phyloP scores from a whole-genome alignment of 768 basidiomycete species.

The Dentipellis sp. region DNA sequence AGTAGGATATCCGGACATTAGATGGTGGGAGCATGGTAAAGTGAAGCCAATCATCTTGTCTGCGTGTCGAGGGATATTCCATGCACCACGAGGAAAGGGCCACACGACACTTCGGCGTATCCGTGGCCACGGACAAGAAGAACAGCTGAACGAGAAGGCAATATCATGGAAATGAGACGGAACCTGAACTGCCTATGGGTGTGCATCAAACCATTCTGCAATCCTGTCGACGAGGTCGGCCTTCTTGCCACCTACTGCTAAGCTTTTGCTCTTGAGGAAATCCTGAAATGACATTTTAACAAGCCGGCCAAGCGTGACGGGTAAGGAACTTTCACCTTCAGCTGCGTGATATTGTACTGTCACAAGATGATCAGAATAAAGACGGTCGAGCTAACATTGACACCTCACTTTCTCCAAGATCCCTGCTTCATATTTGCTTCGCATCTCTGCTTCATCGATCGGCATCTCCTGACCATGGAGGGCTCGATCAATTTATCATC shows the following conservation, averaged over 20 bases:
- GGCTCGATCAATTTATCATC: neutral
- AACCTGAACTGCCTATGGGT: constrained; percentile 9
- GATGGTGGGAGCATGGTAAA: too few species aligned
- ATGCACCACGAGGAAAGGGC: too few species aligned
- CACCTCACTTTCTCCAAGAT: constrained; percentile 54
- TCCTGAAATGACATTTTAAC: constrained; percentile 33
- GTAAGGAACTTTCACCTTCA: constrained; percentile 45
- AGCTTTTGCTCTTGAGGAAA: constrained; percentile 63
- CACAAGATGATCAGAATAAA: neutral
- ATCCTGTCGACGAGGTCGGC: constrained; percentile 62
- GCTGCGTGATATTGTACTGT: constrained; percentile 69
- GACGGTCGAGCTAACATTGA: neutral
- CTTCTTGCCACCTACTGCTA: constrained; percentile 59
- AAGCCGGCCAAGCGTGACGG: constrained; percentile 5
- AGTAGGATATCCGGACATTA: too few species aligned
- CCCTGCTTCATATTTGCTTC: constrained; percentile 52
- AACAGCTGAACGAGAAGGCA: too few species aligned
- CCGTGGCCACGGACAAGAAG: too few species aligned
- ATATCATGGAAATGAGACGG: too few species aligned
- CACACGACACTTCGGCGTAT: too few species aligned
- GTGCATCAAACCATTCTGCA: constrained; percentile 46
- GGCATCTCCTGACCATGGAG: constrained; percentile 39
- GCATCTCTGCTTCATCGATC: constrained; percentile 66
- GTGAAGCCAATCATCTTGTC: too few species aligned
- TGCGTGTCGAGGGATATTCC: too few species aligned